These are phyloP conservation scores for Taphrina populina DNA, from an alignment of 1,139 yeast genomes.

Conservation along the genomic window DNA sequence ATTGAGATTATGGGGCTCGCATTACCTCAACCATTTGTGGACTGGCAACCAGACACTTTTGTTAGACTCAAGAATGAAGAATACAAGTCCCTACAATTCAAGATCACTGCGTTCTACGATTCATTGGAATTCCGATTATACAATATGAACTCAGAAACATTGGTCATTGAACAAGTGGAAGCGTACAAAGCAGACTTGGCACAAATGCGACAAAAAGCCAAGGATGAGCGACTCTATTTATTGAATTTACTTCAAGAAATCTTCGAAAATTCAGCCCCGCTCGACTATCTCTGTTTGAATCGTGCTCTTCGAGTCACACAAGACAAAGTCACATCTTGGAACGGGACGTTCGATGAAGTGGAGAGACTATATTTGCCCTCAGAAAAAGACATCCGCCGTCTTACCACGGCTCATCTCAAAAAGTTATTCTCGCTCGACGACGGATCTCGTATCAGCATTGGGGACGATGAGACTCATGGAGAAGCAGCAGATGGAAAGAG, in stretches of 20 bases:
- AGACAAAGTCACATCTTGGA: conserved; percentile 85
- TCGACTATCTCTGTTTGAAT: conserved; percentile 70
- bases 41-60: conserved; percentile 72
- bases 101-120: conserved; percentile 62
- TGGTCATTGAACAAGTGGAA: conserved; percentile 61
- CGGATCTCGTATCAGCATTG: conserved; percentile 9
- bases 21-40: conserved; percentile 69
- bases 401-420: conserved; percentile 83
- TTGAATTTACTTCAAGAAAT: conserved; percentile 53
- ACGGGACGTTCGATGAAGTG: conserved; percentile 76
- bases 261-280: conserved; percentile 59
- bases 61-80: conserved; percentile 67
- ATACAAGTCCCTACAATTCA: conserved; percentile 55
- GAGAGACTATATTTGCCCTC: conserved; percentile 79
- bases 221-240: conserved; percentile 54
- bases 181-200: conserved; percentile 63
- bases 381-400: conserved; percentile 87
- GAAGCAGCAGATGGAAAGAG: conserved; percentile 11
- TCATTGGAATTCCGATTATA: conserved; percentile 70
- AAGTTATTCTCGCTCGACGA: conserved; percentile 60
- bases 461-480: conserved; percentile 1
- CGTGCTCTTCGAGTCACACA: conserved; percentile 69
- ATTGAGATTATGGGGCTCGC: conserved; percentile 76
- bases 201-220: conserved; percentile 57
- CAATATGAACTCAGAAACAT: conserved; percentile 76